Base-by-base conservation (phyloP, 345 rosid genomes). In the Lepidium didymum region DNA sequence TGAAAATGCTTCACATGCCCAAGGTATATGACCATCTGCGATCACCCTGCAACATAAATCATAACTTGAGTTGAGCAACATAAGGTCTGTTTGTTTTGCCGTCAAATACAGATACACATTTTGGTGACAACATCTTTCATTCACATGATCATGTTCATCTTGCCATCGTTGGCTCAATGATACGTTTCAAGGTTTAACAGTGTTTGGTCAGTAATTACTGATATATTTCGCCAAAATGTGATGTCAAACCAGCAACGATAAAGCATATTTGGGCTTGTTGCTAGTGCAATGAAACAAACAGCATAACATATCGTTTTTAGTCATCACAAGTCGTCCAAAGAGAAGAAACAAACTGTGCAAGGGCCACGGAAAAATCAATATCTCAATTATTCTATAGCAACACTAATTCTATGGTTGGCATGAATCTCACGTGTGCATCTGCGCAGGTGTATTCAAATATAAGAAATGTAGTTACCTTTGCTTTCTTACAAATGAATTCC, bases 1-100 rank as follows among this genome's bases (percentile, higher is more conserved):
- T 33, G 96, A 81, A 77, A 95, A 89, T 5, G 94, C 96, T 70
- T 91, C 97, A 3, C 96, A 95, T 23, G 94, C 96, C 99, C 97
- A 91, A 6, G 97, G 81, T 47, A 95, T 83, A 27, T 91, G 99
- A 55, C 96, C 92, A 74, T 95, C 99, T 5, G 96, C 97, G 52
- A 86, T 69, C n/a, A 95, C 90, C 72, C 96, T 95, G 83, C 66
- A 67, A 77, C 45, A 45, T 19, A 16, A 12, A 18, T 50, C 33
- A 34, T 46, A 3, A 21, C n/a, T 5, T 44, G 15, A 41, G 31
- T 33, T 56, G 16, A 38, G 18, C 36, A 23, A 47, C 51, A 46
- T 4, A 16, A 21, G 54, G 33, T 49, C 54, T 23, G 23, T 25
- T 23, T 8, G 14, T 47, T 47, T 46, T 44, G 49, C 18, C 11